Evolutionary conservation across 2,329 filamentous ascomycete species (phyloP).

Genomic region (Saccharata proteae): DNA sequence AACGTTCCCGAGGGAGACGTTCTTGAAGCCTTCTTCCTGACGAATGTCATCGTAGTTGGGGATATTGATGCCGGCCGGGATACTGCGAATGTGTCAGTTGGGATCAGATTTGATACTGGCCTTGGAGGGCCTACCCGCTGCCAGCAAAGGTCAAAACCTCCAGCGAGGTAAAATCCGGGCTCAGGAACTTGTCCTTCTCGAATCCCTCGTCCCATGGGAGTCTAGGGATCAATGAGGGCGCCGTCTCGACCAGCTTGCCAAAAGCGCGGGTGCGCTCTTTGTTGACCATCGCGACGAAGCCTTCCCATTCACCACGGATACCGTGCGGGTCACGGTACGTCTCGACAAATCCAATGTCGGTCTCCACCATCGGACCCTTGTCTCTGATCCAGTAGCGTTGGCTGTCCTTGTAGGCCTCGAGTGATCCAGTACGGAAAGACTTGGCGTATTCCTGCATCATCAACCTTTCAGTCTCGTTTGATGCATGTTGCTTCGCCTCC

Average conservation of each 20-base stretch:
- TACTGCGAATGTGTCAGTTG: slow-evolving; percentile 17
- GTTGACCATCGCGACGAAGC: slow-evolving; percentile 57
- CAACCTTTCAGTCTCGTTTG: slow-evolving; percentile 31
- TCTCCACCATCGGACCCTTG: slow-evolving; percentile 39
- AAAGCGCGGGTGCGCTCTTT: slow-evolving; percentile 83
- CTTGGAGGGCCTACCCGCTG: slow-evolving; percentile 29
- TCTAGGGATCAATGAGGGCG: slow-evolving; percentile 73
- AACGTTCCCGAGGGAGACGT: slow-evolving; percentile 87
- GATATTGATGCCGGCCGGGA: slow-evolving; percentile 49
- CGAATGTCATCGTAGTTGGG: slow-evolving; percentile 45
- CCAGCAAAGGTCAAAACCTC: slow-evolving; percentile 77
- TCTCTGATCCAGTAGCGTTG: slow-evolving; percentile 43
- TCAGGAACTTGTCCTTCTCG: slow-evolving; percentile 92
- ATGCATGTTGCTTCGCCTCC: slow-evolving; percentile 35
- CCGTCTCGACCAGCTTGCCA: slow-evolving; percentile 68
- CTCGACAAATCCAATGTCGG: slow-evolving; percentile 43
- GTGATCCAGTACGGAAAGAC: slow-evolving; percentile 37
- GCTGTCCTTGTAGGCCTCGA: slow-evolving; percentile 38
- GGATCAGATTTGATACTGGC: background rate
- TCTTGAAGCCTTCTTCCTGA: slow-evolving; percentile 80
- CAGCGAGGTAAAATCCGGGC: slow-evolving; percentile 88
- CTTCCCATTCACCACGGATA: slow-evolving; percentile 42
- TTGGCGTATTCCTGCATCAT: slow-evolving; percentile 38
- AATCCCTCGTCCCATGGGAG: slow-evolving; percentile 82
- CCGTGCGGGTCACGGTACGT: slow-evolving; percentile 44